Conservation (phyloP, 129 eudicot genomes). For the Tanacetum coccineum region DNA sequence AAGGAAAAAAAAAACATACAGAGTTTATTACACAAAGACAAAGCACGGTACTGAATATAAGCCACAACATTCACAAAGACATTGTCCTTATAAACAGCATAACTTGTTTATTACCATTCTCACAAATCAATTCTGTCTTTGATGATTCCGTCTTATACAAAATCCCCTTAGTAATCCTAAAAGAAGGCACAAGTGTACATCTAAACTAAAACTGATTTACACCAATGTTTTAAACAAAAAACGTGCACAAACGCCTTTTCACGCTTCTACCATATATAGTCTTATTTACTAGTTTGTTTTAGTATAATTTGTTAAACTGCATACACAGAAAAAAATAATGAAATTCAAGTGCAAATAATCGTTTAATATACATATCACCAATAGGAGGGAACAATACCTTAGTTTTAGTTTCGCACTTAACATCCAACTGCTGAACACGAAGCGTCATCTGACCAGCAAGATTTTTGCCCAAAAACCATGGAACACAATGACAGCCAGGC, state of each 20-base stretch:
- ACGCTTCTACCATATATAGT: no score
- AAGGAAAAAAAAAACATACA: conserved; percentile 1
- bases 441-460: conserved; percentile 74
- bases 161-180: no score
- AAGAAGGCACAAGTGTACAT: no score
- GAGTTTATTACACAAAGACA: conserved; percentile 20
- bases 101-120: background rate
- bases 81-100: conserved; percentile 53
- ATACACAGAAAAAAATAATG: no score
- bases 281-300: no score
- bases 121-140: background rate
- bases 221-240: no score
- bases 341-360: no score
- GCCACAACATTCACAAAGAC: conserved; percentile 85
- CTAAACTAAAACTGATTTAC: no score
- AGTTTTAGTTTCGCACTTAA: conserved; percentile 77
- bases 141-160: no score
- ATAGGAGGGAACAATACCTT: conserved; percentile 38
- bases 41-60: conserved; percentile 74
- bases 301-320: no score
- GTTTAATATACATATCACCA: no score
- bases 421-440: conserved; percentile 78
- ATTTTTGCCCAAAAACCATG: conserved; percentile 72
- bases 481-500: conserved; percentile 87
- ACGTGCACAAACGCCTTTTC: no score